Evolutionary conservation across 2,329 filamentous ascomycete genomes (phyloP).

Genomic region (Verticillium alfalfae): DNA sequence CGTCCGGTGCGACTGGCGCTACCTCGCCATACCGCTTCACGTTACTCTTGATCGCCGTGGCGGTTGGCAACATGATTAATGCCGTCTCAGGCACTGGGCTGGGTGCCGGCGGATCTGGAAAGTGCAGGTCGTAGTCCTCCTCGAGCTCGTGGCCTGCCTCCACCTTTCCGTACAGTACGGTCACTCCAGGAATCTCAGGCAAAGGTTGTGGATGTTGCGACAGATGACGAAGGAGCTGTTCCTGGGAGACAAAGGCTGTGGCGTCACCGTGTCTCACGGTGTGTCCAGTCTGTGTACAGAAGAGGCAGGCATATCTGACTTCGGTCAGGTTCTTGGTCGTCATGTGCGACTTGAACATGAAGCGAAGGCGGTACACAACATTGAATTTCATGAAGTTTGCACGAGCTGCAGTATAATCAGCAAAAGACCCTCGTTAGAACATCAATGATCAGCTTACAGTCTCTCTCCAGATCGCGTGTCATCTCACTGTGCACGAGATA

Average conservation of each 20-base stretch:
- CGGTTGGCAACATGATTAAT: slow-evolving; percentile 20
- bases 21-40: slow-evolving; percentile 24
- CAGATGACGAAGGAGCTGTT: slow-evolving; percentile 31
- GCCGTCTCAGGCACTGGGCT: slow-evolving; percentile 15
- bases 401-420: slow-evolving; percentile 16
- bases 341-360: slow-evolving; percentile 37
- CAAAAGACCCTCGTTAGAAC: no score
- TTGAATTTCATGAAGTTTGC: slow-evolving; percentile 25
- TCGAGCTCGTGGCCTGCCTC: slow-evolving; percentile 14
- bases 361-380: slow-evolving; percentile 30
- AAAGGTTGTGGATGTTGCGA: slow-evolving; percentile 33
- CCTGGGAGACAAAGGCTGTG: slow-evolving; percentile 30
- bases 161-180: slow-evolving; percentile 23
- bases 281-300: slow-evolving; percentile 25
- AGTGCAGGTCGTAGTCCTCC: slow-evolving; percentile 30
- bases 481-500: slow-evolving; percentile 21
- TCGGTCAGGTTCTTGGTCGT: slow-evolving; percentile 21
- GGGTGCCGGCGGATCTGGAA: slow-evolving; percentile 21
- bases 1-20: slow-evolving; percentile 24
- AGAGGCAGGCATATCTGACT: slow-evolving; percentile 33
- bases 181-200: slow-evolving; percentile 27
- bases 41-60: slow-evolving; percentile 26
- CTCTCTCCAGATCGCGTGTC: slow-evolving; percentile 20
- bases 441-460: slow-evolving; percentile 14
- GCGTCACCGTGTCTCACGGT: slow-evolving; percentile 32